These are phyloP conservation scores for Mortierella claussenii DNA, from an alignment of 192 early-diverging fungal species.

Conservation along the genomic window DNA sequence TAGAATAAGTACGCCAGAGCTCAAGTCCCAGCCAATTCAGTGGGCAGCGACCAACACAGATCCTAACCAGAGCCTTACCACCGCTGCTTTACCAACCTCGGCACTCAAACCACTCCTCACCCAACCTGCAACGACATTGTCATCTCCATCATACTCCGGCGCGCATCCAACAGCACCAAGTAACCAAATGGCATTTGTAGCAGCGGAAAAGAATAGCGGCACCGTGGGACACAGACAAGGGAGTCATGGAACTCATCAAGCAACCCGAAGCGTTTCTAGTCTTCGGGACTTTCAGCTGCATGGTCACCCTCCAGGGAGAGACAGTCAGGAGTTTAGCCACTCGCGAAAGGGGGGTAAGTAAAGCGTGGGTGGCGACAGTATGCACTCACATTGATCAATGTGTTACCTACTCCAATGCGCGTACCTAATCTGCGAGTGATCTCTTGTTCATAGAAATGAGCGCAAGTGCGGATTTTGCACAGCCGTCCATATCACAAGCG, in stretches of 20 bases:
- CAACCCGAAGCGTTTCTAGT: conserved; percentile 30
- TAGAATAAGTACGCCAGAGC: no score
- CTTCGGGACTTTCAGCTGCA: conserved; percentile 24
- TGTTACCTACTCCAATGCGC: no score
- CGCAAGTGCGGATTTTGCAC: neutral
- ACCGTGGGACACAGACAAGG: conserved; percentile 3
- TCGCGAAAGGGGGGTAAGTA: conserved; percentile 20
- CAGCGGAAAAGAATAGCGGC: conserved; percentile 2
- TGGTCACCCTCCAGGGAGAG: conserved; percentile 1
- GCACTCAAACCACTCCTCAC: no score
- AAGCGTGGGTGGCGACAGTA: no score
- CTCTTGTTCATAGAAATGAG: neutral
- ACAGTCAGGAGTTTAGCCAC: conserved; percentile 17
- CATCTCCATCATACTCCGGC: neutral
- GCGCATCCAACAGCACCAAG: neutral
- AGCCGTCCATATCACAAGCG: neutral
- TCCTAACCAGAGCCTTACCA: neutral
- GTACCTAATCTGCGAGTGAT: no score
- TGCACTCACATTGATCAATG: no score
- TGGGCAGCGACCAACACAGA: neutral
- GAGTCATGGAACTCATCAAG: conserved; percentile 16
- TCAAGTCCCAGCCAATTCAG: conserved; percentile 4
- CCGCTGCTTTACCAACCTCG: no score
- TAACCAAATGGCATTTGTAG: neutral
- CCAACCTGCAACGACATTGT: no score